Base-by-base conservation (phyloP, 495 filamentous ascomycete genomes). In the Haplographium delicatum region DNA sequence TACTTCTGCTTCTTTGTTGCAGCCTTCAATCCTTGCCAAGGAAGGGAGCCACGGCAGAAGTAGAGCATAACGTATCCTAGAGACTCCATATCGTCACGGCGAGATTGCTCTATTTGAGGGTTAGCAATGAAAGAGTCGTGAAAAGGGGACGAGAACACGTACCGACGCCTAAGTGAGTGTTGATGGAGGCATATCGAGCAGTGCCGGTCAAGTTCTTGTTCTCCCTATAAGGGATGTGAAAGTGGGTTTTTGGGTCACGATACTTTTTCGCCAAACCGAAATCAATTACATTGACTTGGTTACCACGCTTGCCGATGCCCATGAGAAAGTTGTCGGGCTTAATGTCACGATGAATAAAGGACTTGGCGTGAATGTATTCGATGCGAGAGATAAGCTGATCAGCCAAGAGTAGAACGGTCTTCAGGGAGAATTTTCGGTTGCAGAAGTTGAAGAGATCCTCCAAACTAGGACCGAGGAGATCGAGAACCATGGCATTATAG, bases 391-490 rank as follows among this genome's bases (percentile, higher is more conserved):
- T 97, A 69, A 99, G 82, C 74, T 99, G 94, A 65, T 99, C 94
- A 63, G 94, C 94, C 44, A 99, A 82, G 8, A 99, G 83, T 13
- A 99, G 74, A 33, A 99, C 94, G n/a, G 94, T 99, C 85, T 99
- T 99, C 57, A 99, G 73, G 8, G 93, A 96, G 79, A 97, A 99
- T 68, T 99, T 99, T 66, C 94, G 85, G 81, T 97, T 99, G 83
- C 94, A 99, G 70, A 99, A 99, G 81, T 99, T 99, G 89, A 99
- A 99, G n/a, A 99, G 77, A 66, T 99, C 94, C 72, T 99, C 94
- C 76, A 99, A 75, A 66, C 88, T 95, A 51, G 94, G 94, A 44
- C 94, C 94, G 31, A 99, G 87, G 15, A 99, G 82, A 63, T 99
- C 94, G 57, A 99, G 85, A 41, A 99, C 94, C 94, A 99, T 99